Base-by-base conservation (phyloP, 2,329 filamentous ascomycete genomes). In the Sphaerulina vaccinii region DNA sequence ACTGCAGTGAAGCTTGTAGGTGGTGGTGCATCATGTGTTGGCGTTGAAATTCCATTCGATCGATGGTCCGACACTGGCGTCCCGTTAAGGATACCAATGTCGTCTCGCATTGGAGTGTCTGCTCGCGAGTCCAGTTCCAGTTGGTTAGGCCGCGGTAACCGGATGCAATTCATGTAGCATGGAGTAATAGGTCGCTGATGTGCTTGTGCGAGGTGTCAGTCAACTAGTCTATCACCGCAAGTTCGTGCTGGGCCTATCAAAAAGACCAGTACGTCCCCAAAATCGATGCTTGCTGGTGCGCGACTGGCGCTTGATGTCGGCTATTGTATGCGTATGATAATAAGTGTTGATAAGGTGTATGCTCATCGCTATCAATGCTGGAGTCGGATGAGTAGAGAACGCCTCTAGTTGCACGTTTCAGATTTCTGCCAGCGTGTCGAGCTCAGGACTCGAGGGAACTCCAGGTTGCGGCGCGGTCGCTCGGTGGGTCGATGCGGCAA, bases 1-100 rank as follows among this genome's bases (percentile, higher is more conserved):
- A 68, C 65, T 5, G 65, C 63, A n/a, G 65, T 68, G 54, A 68
- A 68, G 19, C 62, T 60, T 3, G 58, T 54, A n/a, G n/a, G n/a
- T 1, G 56, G 44, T 16, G 57, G 47, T 6, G 46, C 41, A 41
- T 63, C 55, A 19, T 54, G 56, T 13, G 52, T 49, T 24, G 54
- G 49, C 47, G 57, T 57, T 18, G 58, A 46, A 18, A 54, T 40
- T n/a, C 52, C 57, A 47, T 55, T 55, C 19, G 57, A 16, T 6
- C 38, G 24, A 45, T 37, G 43, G 19, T 54, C 56, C 33, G 54
- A 56, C n/a, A 49, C 42, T 37, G 57, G 44, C 41, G 57, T 52
- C 41, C 52, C 48, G 15, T 58, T 52, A 32, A 55, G 40, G 23
- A 54, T 27, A 43, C 56, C 51, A 29, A 52, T 33, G 29, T 56